These are phyloP conservation scores for Dactylonectria estremocensis DNA, from an alignment of 2,329 filamentous ascomycete genomes.

Conservation along the genomic window DNA sequence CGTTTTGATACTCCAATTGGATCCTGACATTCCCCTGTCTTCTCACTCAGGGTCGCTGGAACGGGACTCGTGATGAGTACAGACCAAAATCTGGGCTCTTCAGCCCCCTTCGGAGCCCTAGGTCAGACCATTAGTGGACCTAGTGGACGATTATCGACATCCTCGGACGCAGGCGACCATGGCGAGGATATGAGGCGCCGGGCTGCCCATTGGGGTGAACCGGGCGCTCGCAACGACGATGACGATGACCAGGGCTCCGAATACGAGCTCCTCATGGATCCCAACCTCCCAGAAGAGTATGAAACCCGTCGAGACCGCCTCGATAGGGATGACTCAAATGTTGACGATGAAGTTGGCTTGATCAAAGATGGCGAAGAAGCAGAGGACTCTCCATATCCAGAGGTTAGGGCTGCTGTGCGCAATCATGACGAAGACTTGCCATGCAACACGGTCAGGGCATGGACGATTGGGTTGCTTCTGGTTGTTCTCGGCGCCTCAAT, in stretches of 20 bases:
- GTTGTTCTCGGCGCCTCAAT: conserved; percentile 71
- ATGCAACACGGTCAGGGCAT: conserved; percentile 76
- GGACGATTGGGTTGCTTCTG: conserved; percentile 73
- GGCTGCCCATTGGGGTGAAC: conserved; percentile 59
- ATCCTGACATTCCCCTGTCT: background rate
- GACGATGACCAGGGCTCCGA: conserved; percentile 66
- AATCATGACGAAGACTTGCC: conserved; percentile 77
- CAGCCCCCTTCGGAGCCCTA: conserved; percentile 37
- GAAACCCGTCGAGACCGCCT: conserved; percentile 50
- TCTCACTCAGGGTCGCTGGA: background rate
- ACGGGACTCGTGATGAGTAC: background rate
- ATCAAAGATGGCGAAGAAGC: conserved; percentile 54
- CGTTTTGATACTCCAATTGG: background rate
- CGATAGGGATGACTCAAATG: conserved; percentile 37
- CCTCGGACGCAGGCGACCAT: conserved; percentile 44
- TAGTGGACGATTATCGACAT: conserved; percentile 48
- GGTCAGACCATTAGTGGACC: conserved; percentile 45
- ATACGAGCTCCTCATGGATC: conserved; percentile 70
- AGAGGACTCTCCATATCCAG: conserved; percentile 73
- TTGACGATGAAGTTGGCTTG: conserved; percentile 49
- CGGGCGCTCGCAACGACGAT: conserved; percentile 56
- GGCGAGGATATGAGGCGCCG: conserved; percentile 50
- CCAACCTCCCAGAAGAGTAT: conserved; percentile 64
- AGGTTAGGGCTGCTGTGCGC: conserved; percentile 75
- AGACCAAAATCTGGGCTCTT: conserved; percentile 24